Base-by-base conservation (phyloP, 2,329 filamentous ascomycete species). In the Botrytis tulipae region DNA sequence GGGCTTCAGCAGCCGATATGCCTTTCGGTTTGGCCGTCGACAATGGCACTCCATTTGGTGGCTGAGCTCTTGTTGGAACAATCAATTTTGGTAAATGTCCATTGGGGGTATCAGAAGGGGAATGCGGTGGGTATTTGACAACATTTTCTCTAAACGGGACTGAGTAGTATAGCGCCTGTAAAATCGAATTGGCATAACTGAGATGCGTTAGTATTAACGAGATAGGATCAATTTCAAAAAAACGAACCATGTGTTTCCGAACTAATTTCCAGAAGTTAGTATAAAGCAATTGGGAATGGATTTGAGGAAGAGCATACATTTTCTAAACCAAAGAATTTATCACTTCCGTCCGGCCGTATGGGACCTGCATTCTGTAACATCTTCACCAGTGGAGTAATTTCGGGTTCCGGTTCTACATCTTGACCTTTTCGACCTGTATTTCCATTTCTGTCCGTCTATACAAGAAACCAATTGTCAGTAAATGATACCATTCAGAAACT, bases 291-390 rank as follows among this genome's bases (percentile, higher is more conserved):
- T 62, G 51, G 37, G 42, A 18, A 57, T 61, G 29, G 14, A 66
- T n/a, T 35, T 5, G 40, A 25, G 54, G 25, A 59, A 44, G 29
- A 46, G 86, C 93, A 84, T 87, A 98, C 95, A 84, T 99, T 99
- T 84, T 99, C 96, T 82, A 98, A 92, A 25, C 96, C 96, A 84
- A 97, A 98, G 85, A 97, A 99, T 85, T 97, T 97, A 85, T 98
- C 96, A 82, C 93, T 97, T 71, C 96, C 96, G 83, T 98, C 95
- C 78, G 88, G 86, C 80, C 94, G 90, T 77, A 97, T 84, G 3
- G 95, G 90, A 5, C 94, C 95, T 74, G 93, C 90, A 83, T 93
- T 92, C 78, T 90, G 88, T 46, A 99, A 87, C 87, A 97, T 92
- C 85, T 94, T 91, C 79, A 91, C 87, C 73, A 91, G 78, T 4